These are phyloP conservation scores for Platanus orientalis DNA, from an alignment of 164 flowering plant species.

Conservation along the genomic window DNA sequence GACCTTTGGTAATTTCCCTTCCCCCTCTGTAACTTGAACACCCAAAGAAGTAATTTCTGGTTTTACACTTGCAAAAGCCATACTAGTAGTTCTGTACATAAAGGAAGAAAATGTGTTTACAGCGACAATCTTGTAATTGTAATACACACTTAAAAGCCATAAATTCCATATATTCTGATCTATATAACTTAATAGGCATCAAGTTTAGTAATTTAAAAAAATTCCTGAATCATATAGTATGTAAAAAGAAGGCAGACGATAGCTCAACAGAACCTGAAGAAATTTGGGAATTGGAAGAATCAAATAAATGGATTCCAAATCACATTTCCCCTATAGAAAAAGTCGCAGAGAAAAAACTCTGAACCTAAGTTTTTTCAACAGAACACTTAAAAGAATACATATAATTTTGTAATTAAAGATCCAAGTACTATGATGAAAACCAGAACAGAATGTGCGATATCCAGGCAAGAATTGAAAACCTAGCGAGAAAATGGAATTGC, in stretches of 20 bases:
- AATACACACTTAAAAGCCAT: neutral
- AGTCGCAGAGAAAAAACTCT: too few species aligned
- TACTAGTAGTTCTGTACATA: conserved; percentile 33
- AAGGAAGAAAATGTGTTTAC: neutral
- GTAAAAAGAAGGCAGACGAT: neutral
- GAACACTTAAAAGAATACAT: too few species aligned
- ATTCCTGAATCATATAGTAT: too few species aligned
- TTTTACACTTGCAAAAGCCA: conserved; percentile 50
- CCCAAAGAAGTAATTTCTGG: conserved; percentile 33
- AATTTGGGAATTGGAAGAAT: neutral
- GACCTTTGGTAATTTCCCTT: conserved; percentile 71
- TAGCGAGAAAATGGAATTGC: neutral
- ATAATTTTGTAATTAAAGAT: neutral
- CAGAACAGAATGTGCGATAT: neutral
- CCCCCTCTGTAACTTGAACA: conserved; percentile 56
- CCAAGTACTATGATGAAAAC: neutral
- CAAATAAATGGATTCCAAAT: neutral
- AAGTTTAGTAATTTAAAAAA: too few species aligned
- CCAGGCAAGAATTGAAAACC: neutral
- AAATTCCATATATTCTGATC: neutral
- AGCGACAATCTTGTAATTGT: neutral
- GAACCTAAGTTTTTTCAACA: too few species aligned
- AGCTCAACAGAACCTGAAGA: neutral
- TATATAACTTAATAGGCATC: too few species aligned
- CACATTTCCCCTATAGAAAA: neutral